Base-by-base conservation (phyloP, 352 stramenopile genomes). In the Globisporangium spiculum region DNA sequence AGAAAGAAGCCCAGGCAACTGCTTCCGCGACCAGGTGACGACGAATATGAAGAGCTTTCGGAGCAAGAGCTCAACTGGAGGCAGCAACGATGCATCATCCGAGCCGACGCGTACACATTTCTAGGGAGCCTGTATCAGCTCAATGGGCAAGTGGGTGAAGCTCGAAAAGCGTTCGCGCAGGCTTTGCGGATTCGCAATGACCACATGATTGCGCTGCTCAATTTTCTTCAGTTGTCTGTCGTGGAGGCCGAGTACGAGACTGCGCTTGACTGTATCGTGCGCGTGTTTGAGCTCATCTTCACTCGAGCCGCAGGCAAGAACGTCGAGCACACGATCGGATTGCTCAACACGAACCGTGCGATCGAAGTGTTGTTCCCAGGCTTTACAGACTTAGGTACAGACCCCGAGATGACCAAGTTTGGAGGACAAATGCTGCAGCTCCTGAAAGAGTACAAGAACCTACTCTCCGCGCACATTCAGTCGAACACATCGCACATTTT, bases 401-500 rank as follows among this genome's bases (percentile, higher is more conserved):
- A 74, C 4, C 1, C 8, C 3, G 66, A 73, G 2, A 55, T 80
- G 20, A 14, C 20, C 10, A 30, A 63, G 4, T 53, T 67, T 1
- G 72, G 66, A 1, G 26, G 27, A 3, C 68, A 82, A 27, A 63
- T 88, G 60, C 61, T 82, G 0, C 46, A 62, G 1, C 55, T 77
- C 0, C 56, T 88, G 4, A 78, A 78, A 34, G 76, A 83, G 22
- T 88, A 88, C 60, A 71, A 70, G 20, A 32, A 60, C 9, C 32
- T 84, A 14, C 55, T 88, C n/a, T 78, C 74, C 3, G 61, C 74
- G 2, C 74, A 85, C 30, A 81, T 86, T 36, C 69, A 83, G 56
- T 69, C 73, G 2, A 82, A 78, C 56, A 78, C 74, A 14, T 52
- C 70, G n/a, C 73, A 80, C 4, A 81, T 88, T n/a, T 85, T 84